Evolutionary conservation across 352 stramenopile genomes (phyloP), one percentile per base, ranked within the genome.

Genomic region (Pythium coloratum): DNA sequence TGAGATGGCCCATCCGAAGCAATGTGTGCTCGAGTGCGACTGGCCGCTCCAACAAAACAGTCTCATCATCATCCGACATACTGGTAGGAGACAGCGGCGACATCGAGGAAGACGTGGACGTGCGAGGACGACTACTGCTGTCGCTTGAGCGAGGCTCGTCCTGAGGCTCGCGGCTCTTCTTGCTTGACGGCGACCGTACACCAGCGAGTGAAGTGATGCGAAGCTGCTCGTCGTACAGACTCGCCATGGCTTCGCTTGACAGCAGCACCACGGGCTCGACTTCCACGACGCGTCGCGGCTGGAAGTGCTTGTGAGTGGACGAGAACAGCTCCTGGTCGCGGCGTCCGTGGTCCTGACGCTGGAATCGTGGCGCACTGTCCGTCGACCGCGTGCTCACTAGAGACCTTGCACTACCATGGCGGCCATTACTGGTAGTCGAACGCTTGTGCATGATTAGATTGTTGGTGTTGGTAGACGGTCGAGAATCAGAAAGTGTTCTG

Each of bases 61-160:
- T 24, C 7, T 12, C 34, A 9, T 54, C 42, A 42, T 49, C 44
- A 14, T 67, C 50, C 18, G 42, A 44, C 12, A 59, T 59, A 2
- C 20, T 24, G 20, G 20, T 24, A 24, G 55, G 53, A 28, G 56
- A 62, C 59, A 40, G 65, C 7, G 73, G 54, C 32, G 72, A 78
- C n/a, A 64, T 55, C 2, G 66, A 68, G 2, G 75, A 79, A 12
- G 72, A 78, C 12, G 60, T 59, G 20, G 74, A 76, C 6, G 69
- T 71, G 14, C 32, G 67, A 58, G 53, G 28, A 36, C 62, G 64
- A 32, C 64, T 66, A 38, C 55, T 69, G 44, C 26, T 12, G 36
- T 62, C 49, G 40, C 57, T 71, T 8, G 33, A 16, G 38, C 59
- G 64, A 13, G 50, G 58, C 57, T 71, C 59, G 18, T 63, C 63